These are phyloP conservation scores for Ustilago esculenta DNA, from an alignment of 1,284 basidiomycete species.

Conservation along the genomic window DNA sequence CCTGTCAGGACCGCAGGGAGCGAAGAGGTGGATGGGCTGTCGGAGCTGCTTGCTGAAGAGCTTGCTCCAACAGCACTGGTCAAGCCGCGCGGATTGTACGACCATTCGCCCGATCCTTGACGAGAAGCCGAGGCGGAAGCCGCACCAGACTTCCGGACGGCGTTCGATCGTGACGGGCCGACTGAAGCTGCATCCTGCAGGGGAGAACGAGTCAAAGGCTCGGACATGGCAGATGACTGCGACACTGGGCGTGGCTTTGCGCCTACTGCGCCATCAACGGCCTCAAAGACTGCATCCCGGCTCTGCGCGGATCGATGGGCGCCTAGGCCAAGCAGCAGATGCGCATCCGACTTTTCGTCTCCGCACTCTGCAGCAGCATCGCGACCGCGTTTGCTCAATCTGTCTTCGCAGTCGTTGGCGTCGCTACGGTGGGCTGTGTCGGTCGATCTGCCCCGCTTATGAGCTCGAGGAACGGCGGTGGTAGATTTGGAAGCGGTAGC, in stretches of 20 bases:
- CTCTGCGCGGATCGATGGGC: constrained; percentile 2
- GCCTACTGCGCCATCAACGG: not conserved
- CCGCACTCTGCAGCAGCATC: constrained; percentile 6
- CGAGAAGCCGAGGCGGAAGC: constrained; percentile 17
- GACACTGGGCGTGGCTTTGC: not conserved
- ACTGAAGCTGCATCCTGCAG: constrained; percentile 9
- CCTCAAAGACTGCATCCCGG: not conserved
- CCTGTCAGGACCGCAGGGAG: constrained; percentile 7
- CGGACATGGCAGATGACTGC: not conserved
- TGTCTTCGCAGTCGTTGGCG: constrained; percentile 4
- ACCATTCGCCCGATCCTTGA: constrained; percentile 40
- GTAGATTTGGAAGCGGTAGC: constrained; percentile 1
- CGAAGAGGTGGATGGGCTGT: constrained; percentile 35
- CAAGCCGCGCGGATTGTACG: constrained; percentile 15
- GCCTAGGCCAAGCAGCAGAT: constrained; percentile 36
- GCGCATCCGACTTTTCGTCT: constrained; percentile 38
- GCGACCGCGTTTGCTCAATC: constrained; percentile 19
- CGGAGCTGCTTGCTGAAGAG: constrained; percentile 24
- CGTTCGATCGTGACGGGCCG: not conserved
- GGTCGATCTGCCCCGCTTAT: constrained; percentile 28
- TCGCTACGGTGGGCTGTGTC: constrained; percentile 18
- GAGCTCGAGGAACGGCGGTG: not conserved
- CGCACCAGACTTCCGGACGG: not conserved
- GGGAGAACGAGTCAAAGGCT: not conserved
- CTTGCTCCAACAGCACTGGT: constrained; percentile 17